Evolutionary conservation across 345 rosid genomes (phyloP).

Genomic region (Erysimum cheiranthoides): DNA sequence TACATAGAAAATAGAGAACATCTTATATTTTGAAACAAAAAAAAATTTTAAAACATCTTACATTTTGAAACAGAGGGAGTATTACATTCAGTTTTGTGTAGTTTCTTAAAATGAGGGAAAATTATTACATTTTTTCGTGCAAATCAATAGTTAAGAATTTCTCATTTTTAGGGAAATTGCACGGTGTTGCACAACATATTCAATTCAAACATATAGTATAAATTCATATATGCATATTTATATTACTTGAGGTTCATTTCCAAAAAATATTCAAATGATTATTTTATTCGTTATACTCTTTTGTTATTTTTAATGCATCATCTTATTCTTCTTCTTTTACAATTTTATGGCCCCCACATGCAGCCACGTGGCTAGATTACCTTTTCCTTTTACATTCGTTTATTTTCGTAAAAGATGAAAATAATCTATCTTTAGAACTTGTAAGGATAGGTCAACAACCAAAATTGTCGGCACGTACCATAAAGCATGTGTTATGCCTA

Average conservation of each 20-base stretch:
- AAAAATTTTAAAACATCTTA: too few relatives aligned
- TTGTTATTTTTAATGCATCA: neutral
- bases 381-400: constrained; percentile 20
- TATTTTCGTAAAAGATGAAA: constrained; percentile 17
- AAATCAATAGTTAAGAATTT: constrained; percentile 7
- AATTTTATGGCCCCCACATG: constrained; percentile 46
- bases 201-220: neutral
- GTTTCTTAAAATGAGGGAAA: neutral
- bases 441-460: constrained; percentile 40
- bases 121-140: neutral
- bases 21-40: too few relatives aligned
- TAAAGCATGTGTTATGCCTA: constrained; percentile 41
- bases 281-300: constrained; percentile 2
- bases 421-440: constrained; percentile 25
- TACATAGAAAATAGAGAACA: too few relatives aligned
- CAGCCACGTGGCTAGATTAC: constrained; percentile 39
- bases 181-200: constrained; percentile 11
- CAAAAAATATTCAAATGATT: neutral
- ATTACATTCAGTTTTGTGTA: constrained; percentile 16
- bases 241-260: neutral
- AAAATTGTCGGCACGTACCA: constrained; percentile 45
- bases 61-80: too few relatives aligned
- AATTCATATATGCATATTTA: neutral
- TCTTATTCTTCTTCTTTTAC: constrained; percentile 17
- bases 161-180: neutral